Evolutionary conservation across 1,139 yeast genomes (phyloP).

Genomic region (Diutina neorugosa): DNA sequence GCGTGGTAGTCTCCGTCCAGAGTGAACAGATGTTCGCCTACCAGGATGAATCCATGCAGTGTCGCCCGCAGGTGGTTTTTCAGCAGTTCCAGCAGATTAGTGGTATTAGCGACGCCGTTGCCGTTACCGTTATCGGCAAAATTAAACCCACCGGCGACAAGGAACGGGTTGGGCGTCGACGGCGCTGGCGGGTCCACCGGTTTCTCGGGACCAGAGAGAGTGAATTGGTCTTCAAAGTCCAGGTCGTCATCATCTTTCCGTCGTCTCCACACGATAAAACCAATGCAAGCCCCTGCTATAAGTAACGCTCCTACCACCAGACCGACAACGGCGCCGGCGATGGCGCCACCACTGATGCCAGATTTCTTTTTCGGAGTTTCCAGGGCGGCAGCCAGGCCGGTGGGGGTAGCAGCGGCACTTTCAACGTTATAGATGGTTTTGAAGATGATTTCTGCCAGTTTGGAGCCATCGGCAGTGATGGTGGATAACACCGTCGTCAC

Average conservation of each 20-base stretch:
- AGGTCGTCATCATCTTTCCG: conserved; percentile 23
- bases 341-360: conserved; percentile 45
- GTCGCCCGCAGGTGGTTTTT: conserved; percentile 2
- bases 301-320: conserved; percentile 35
- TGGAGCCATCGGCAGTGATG: conserved; percentile 2
- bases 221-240: conserved; percentile 4
- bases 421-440: neutral
- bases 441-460: neutral
- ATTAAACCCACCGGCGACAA: conserved; percentile 10
- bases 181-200: conserved; percentile 9
- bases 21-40: conserved; percentile 3
- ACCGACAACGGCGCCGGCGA: conserved; percentile 66
- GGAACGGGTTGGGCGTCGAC: conserved; percentile 15
- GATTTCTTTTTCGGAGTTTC: neutral
- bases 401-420: neutral
- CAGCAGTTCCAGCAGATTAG: neutral
- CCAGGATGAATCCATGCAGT: conserved; percentile 1
- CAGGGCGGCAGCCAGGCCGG: neutral
- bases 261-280: conserved; percentile 32
- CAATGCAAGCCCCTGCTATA: conserved; percentile 16
- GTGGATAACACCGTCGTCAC: conserved; percentile 3
- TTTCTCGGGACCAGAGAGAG: conserved; percentile 10
- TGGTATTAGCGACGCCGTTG: neutral
- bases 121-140: neutral
- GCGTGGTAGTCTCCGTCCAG: conserved; percentile 4